Evolutionary conservation across 129 eudicot genomes (phyloP).

Genomic region (Sambucus nigra): DNA sequence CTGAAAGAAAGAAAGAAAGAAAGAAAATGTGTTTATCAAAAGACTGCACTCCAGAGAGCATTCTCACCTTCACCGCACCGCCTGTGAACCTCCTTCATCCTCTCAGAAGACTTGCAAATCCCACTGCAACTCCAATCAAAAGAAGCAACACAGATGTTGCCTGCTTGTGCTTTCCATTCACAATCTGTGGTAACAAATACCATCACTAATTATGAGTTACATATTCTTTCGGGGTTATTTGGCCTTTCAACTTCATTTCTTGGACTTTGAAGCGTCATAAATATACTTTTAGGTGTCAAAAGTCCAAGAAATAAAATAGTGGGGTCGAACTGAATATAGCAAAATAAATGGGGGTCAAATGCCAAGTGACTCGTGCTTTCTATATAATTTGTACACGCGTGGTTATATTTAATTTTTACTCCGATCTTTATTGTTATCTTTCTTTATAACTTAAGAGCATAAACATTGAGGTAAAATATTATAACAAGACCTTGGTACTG

Average conservation of each 20-base stretch:
- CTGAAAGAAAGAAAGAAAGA: no score
- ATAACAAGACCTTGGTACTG: not conserved
- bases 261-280: no score
- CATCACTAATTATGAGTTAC: not conserved
- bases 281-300: no score
- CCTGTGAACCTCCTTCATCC: conserved; percentile 76
- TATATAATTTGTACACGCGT: no score
- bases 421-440: not conserved
- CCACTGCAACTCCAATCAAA: conserved; percentile 97
- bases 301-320: no score
- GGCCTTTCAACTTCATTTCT: no score
- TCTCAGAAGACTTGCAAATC: conserved; percentile 75
- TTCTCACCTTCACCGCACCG: conserved; percentile 75
- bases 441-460: no score
- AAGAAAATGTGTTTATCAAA: conserved; percentile 13
- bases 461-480: no score
- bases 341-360: no score
- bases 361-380: no score
- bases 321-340: no score
- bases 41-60: conserved; percentile 57
- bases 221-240: no score
- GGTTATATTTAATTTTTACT: not conserved
- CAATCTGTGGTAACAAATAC: conserved; percentile 43
- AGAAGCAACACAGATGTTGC: conserved; percentile 85
- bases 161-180: conserved; percentile 93